A percentile compares a stretch with the other conserved stretches of the same genome.
Conservation (phyloP, 2,329 filamentous ascomycete species). For the Aspergillus luchuensis region DNA sequence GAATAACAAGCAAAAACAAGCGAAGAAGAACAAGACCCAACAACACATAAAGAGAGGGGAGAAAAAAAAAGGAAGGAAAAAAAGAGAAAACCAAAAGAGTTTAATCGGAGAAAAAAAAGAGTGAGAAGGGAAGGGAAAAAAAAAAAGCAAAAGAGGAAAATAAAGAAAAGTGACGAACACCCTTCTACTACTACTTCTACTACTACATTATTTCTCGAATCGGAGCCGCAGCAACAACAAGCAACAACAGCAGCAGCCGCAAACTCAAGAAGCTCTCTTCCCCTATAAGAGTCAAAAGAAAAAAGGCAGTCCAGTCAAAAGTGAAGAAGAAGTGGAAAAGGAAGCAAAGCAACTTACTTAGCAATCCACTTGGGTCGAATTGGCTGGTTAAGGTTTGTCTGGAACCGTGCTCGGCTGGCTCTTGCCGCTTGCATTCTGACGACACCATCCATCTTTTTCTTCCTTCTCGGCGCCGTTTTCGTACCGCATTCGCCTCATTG, state of each 20-base stretch:
- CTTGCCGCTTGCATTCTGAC: conserved; percentile 42
- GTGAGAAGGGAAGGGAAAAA: not conserved
- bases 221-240: not conserved
- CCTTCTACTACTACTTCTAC: too few species aligned
- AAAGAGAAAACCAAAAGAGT: not conserved
- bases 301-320: not conserved
- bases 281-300: not conserved
- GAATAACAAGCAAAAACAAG: conserved; percentile 4
- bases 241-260: not conserved
- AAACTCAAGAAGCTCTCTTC: not conserved
- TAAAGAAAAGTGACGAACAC: not conserved
- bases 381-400: conserved; percentile 33
- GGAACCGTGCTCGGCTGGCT: conserved; percentile 34
- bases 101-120: not conserved
- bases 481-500: conserved; percentile 18
- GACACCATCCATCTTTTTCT: conserved; percentile 31
- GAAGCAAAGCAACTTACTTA: not conserved
- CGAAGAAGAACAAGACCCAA: not conserved
- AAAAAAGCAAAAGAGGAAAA: conserved; percentile 1
- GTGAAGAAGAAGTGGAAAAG: conserved; percentile 3
- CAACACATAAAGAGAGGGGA: conserved; percentile 1
- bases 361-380: conserved; percentile 10
- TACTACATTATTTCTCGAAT: too few species aligned
- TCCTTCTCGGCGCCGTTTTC: conserved; percentile 30
- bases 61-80: not conserved